Base-by-base conservation (phyloP, 2,329 filamentous ascomycete species). In the Arachnomyces sp. region DNA sequence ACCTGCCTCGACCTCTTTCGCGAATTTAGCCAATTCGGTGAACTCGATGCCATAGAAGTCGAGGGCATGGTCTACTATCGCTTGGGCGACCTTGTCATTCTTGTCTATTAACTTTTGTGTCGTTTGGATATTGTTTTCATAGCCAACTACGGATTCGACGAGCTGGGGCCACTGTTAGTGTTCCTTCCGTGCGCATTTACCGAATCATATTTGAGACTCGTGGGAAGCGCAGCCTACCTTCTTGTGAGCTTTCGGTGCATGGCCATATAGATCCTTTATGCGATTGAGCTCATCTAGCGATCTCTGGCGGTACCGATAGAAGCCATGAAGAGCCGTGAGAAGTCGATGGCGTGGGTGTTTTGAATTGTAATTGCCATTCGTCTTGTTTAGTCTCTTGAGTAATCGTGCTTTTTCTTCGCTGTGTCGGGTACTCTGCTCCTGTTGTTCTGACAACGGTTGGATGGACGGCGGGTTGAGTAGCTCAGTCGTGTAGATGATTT, bases 141-240 rank as follows among this genome's bases (percentile, higher is more conserved):
- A 82, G 34, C 74, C 65, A 31, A 79, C 55, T 2, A 69, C 59
- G n/a, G 72, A 69, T 45, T 79, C 74, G 2, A 82, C 67, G 2
- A 73, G 16, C 67, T 72, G 16, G 49, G 31, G 8, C 35, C n/a
- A 11, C 34, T 36, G 17, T 39, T 34, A 35, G 43, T 35, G 15
- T 30, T n/a, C 34, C 18, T 11, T 17, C 34, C 14, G 38, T 39
- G 2, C 25, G 31, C 20, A 18, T 28, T 17, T 37, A 28, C 2
- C 38, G 34, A 34, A 9, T 5, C 16, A 12, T 2, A 17, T 6
- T 4, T 11, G 9, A 36, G 17, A 38, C 16, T 18, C 17, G 17
- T 4, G 15, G 14, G 29, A 13, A 11, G 31, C 17, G 15, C 13
- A 34, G 12, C 37, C n/a, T 43, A 49, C 49, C 29, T 28, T 34